These are phyloP conservation scores for Prinsepia uniflora DNA, from an alignment of 306 rosid genomes.

Conservation along the genomic window DNA sequence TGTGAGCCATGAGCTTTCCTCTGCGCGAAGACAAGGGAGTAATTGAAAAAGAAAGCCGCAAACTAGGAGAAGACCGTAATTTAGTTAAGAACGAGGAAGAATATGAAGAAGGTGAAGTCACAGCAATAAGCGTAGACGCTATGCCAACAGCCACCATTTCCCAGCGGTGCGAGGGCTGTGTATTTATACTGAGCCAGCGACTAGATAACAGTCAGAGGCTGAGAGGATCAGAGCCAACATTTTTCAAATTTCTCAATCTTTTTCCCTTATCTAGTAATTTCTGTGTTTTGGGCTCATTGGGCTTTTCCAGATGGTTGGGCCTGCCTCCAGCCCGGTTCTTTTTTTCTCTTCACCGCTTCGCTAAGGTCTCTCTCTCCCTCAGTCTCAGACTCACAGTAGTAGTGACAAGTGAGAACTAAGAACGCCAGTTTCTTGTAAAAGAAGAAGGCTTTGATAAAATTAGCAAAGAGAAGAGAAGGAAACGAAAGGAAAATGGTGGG, in stretches of 20 bases:
- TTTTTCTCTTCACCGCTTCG: not conserved
- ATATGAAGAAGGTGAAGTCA: constrained; percentile 33
- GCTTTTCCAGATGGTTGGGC: not conserved
- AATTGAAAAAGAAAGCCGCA: constrained; percentile 36
- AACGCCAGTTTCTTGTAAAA: not conserved
- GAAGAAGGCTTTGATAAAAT: not conserved
- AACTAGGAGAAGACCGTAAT: constrained; percentile 26
- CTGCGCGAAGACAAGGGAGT: constrained; percentile 35
- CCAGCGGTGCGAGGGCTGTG: constrained; percentile 18
- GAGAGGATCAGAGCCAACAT: too few relatives aligned
- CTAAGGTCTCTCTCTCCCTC: not conserved
- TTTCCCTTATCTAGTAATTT: not conserved
- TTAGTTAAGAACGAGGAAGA: constrained; percentile 37
- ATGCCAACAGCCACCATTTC: constrained; percentile 61
- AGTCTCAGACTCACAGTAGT: not conserved
- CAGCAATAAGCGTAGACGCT: constrained; percentile 30
- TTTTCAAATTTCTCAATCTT: not conserved
- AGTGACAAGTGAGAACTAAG: too few relatives aligned
- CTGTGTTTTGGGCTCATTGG: not conserved
- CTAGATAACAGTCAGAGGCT: not conserved
- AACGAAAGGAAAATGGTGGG: constrained; percentile 62
- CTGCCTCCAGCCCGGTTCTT: not conserved
- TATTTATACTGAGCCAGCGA: constrained; percentile 50
- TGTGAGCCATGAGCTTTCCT: constrained; percentile 66
- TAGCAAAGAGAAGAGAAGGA: not conserved